phyloP scores from a whole-genome alignment of 164 flowering plant genomes.

The Kingdonia uniflora region DNA sequence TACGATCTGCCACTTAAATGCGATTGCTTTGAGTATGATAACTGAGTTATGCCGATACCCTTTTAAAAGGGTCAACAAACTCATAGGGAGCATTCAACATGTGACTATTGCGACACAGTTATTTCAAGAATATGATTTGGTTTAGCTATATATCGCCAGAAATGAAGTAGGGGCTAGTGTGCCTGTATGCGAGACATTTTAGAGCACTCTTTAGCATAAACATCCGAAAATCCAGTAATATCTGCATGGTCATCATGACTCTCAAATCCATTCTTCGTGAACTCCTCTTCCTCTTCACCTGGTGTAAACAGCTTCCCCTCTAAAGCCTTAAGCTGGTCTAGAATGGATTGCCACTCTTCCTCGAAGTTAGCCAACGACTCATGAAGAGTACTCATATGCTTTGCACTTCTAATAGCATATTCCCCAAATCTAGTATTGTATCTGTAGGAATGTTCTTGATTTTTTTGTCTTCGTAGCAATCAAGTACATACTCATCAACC shows the following conservation, averaged over 20 bases:
- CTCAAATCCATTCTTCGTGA: slow-evolving; percentile 21
- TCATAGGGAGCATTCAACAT: too few species aligned
- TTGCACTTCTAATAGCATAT: slow-evolving; percentile 10
- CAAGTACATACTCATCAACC: slow-evolving; percentile 28
- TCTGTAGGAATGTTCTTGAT: slow-evolving; percentile 39
- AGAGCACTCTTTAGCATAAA: too few species aligned
- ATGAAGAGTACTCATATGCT: slow-evolving; percentile 23
- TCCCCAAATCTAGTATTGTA: slow-evolving; percentile 48
- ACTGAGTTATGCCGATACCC: too few species aligned
- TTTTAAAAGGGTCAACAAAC: too few species aligned
- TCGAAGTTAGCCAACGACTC: slow-evolving; percentile 62
- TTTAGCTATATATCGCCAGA: too few species aligned
- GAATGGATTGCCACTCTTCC: slow-evolving; percentile 67
- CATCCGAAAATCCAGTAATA: slow-evolving; percentile 34
- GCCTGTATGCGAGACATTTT: too few species aligned
- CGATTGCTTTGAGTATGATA: too few species aligned
- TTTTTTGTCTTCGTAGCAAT: slow-evolving; percentile 23
- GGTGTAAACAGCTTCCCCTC: slow-evolving; percentile 71
- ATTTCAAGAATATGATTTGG: too few species aligned
- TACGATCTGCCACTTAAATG: too few species aligned
- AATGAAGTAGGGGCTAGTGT: too few species aligned
- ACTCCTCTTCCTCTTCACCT: slow-evolving; percentile 34
- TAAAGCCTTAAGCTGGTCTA: slow-evolving; percentile 69
- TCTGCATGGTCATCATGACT: slow-evolving; percentile 12
- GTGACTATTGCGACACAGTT: too few species aligned